Conservation (phyloP, 1,139 yeast genomes). For the Diutina rugosa region DNA sequence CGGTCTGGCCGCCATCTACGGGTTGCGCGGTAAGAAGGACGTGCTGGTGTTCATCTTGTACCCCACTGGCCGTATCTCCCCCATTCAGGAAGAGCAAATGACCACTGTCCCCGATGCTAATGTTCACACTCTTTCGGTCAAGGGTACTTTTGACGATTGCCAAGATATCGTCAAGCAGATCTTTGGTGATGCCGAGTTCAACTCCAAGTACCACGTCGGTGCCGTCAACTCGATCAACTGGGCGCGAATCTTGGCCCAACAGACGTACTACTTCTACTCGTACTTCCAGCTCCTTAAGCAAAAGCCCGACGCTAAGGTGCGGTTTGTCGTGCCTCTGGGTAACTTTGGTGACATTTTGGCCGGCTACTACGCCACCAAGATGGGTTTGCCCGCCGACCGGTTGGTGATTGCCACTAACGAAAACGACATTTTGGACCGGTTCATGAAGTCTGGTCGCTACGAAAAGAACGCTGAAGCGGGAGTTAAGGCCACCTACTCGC, state of each 20-base stretch:
- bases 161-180: conserved; percentile 92
- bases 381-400: conserved; percentile 87
- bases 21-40: conserved; percentile 91
- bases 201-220: conserved; percentile 82
- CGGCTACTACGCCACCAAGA: conserved; percentile 84
- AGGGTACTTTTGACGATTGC: conserved; percentile 96
- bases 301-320: conserved; percentile 29
- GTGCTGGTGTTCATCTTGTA: conserved; percentile 90
- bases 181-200: conserved; percentile 82
- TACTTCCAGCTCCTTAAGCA: conserved; percentile 58
- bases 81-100: conserved; percentile 97
- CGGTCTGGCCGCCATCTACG: conserved; percentile 98
- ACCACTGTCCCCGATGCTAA: conserved; percentile 91
- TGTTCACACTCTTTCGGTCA: conserved; percentile 88
- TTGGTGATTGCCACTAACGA: conserved; percentile 91
- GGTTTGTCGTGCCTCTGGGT: conserved; percentile 93
- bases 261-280: conserved; percentile 88
- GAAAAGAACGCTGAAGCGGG: conserved; percentile 42
- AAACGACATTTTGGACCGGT: conserved; percentile 88
- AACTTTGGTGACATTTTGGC: conserved; percentile 97
- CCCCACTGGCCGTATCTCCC: conserved; percentile 96
- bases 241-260: conserved; percentile 97
- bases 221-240: conserved; percentile 97
- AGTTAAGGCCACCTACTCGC: conserved; percentile 84
- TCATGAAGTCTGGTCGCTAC: conserved; percentile 74